Percentiles rank a stretch among this genome's conserved stretches.
These are phyloP conservation scores for Phytopythium mirpurense DNA, from an alignment of 352 stramenopile genomes.

Conservation along the genomic window DNA sequence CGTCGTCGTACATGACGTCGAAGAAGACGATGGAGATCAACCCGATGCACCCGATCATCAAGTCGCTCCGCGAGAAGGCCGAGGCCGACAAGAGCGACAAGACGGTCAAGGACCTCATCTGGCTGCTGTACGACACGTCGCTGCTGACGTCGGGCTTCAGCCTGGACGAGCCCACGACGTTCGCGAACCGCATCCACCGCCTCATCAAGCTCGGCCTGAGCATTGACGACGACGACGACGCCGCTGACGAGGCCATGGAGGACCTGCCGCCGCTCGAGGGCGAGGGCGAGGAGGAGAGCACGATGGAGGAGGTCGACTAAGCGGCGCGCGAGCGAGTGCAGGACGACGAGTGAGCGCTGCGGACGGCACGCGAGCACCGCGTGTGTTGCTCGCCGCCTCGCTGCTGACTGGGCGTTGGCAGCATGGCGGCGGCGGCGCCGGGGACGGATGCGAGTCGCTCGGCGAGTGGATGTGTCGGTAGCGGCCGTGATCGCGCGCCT, in stretches of 20 bases:
- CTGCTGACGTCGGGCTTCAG: slow-evolving; percentile 97
- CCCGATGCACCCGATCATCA: slow-evolving; percentile 98
- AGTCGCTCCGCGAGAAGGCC: slow-evolving; percentile 38
- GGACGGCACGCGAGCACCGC: background rate
- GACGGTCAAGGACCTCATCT: slow-evolving; percentile 98
- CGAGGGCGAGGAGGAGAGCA: slow-evolving; percentile 94
- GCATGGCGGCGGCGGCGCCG: background rate
- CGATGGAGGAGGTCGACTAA: slow-evolving; percentile 99
- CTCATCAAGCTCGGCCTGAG: slow-evolving; percentile 92
- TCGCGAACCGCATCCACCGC: slow-evolving; percentile 90
- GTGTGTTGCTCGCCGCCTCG: background rate
- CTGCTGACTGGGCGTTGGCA: too few species aligned
- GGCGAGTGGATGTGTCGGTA: slow-evolving; percentile 1
- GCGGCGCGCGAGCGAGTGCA: slow-evolving; percentile 1
- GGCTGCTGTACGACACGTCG: slow-evolving; percentile 97
- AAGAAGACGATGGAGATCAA: slow-evolving; percentile 99
- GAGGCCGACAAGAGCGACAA: slow-evolving; percentile 94
- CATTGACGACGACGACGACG: slow-evolving; percentile 95
- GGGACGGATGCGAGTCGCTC: slow-evolving; percentile 1
- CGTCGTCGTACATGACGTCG: slow-evolving; percentile 99
- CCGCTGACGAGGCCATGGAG: slow-evolving; percentile 92
- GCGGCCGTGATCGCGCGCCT: background rate
- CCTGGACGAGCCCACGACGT: slow-evolving; percentile 94
- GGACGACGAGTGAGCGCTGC: background rate
- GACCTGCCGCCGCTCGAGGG: slow-evolving; percentile 96